Base-by-base conservation (phyloP, 805 yeast genomes). In the Hanseniaspora hatyaiensis region DNA sequence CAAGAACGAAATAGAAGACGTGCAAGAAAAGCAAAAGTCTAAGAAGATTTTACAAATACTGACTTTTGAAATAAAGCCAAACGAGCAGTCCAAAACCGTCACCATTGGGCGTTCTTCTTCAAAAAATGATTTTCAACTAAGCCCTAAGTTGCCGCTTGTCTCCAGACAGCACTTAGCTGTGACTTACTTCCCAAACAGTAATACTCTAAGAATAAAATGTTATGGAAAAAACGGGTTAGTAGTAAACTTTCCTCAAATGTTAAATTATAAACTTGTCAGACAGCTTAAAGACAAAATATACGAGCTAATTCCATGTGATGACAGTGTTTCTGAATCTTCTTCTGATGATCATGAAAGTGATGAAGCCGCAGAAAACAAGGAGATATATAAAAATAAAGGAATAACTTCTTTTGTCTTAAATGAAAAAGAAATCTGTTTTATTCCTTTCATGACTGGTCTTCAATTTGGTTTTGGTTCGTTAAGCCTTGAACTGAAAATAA, bases 171-270 rank as follows among this genome's bases (percentile, higher is more conserved):
- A 63, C 48, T 62, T 62, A 9, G 54, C 55, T 26, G 50, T 62
- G 8, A 65, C 70, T 22, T 78, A 73, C 58, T 58, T 66, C 24
- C 55, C 66, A 1, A 58, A 57, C 3, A 59, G 60, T 9, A 65
- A 72, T 29, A 55, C 67, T 39, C 60, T 85, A 38, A 66, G 64
- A 13, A 60, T 89, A 43, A 73, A 73, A 38, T 89, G 96, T 62
- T 61, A 77, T 47, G 96, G 97, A 3, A 74, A 78, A 64, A 89
- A 89, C 61, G 96, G 96, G 9, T 65, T 83, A 43, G 71, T 74
- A 8, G 73, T 87, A 16, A 68, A 73, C 4, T 72, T 85, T 34
- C 92, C 95, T 0, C 63, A 60, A 16, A 55, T 57, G 16, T 53
- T 68, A 11, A 54, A 60, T 15, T 69, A 69, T 36, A 64, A 64